phyloP scores from a whole-genome alignment of 306 rosid species.

The Crataegus laevigata region DNA sequence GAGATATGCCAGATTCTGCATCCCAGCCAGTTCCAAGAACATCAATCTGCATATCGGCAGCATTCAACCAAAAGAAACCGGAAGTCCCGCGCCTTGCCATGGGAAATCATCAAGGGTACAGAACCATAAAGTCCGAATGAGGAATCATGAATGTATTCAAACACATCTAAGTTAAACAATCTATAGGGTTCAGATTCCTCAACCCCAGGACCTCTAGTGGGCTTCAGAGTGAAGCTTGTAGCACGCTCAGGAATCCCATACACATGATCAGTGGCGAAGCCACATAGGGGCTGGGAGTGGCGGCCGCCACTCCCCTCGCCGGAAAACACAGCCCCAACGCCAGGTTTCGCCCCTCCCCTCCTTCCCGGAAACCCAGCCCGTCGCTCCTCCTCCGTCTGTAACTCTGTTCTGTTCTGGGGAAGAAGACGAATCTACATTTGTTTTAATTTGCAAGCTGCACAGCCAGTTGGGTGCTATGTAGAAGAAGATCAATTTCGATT shows the following conservation, averaged over 20 bases:
- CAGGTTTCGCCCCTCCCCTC: no score
- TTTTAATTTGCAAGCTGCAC: no score
- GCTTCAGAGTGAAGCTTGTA: slow-evolving; percentile 56
- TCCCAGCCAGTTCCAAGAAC: slow-evolving; percentile 88
- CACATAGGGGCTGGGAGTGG: no score
- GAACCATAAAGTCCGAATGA: slow-evolving; percentile 92
- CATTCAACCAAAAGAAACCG: slow-evolving; percentile 89
- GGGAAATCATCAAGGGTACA: slow-evolving; percentile 85
- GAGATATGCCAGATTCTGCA: slow-evolving; percentile 51
- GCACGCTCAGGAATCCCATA: slow-evolving; percentile 96
- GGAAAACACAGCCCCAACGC: no score
- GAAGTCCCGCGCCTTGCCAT: slow-evolving; percentile 70
- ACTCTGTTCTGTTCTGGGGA: no score
- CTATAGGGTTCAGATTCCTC: slow-evolving; percentile 87
- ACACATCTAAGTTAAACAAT: slow-evolving; percentile 80
- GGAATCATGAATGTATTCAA: slow-evolving; percentile 73
- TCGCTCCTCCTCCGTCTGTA: no score
- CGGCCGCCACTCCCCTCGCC: no score
- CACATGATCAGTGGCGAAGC: slow-evolving; percentile 75
- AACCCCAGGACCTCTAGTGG: slow-evolving; percentile 78
- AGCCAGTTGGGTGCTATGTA: no score
- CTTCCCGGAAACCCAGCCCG: no score
- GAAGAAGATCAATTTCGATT: no score
- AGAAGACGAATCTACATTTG: no score
- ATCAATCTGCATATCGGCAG: slow-evolving; percentile 98